Percentiles rank a stretch among this genome's conserved stretches.
phyloP scores from a whole-genome alignment of 345 rosid genomes.

The Citrus maxima region DNA sequence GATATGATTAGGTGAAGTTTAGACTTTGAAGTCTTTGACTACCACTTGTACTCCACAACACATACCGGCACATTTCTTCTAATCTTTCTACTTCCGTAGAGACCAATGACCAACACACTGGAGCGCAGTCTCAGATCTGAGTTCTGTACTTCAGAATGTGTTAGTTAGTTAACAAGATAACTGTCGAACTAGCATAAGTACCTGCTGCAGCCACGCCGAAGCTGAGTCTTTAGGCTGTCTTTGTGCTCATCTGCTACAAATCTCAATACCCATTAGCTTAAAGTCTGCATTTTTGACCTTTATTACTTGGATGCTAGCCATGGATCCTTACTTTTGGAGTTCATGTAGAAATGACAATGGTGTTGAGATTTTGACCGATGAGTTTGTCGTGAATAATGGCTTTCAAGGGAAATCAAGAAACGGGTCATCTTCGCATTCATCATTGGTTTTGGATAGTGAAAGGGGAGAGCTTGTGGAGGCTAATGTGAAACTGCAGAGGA shows the following conservation, averaged over 20 bases:
- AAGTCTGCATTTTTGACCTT: not conserved
- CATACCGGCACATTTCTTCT: too few relatives aligned
- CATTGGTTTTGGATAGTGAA: constrained; percentile 45
- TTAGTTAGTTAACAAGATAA: not conserved
- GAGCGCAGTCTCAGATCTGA: too few relatives aligned
- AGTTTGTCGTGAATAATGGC: not conserved
- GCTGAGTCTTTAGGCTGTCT: not conserved
- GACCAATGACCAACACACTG: too few relatives aligned
- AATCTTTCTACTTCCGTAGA: too few relatives aligned
- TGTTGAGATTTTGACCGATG: constrained; percentile 8
- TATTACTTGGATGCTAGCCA: not conserved
- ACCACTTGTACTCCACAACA: too few relatives aligned
- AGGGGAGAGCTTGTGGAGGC: constrained; percentile 46
- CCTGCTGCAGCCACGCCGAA: not conserved
- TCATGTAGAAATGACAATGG: not conserved
- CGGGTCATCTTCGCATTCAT: constrained; percentile 12
- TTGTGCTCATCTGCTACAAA: not conserved
- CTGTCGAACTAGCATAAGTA: not conserved
- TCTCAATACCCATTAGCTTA: not conserved
- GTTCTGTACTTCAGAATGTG: too few relatives aligned
- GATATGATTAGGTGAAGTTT: too few relatives aligned
- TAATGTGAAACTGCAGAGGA: constrained; percentile 22
- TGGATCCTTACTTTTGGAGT: constrained; percentile 2
- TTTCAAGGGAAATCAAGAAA: not conserved
- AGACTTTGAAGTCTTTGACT: too few relatives aligned